Conservation (phyloP, 129 eudicot species). For the Daucus carota region DH1_v3.0 NC_030383.2:48518001-48518500, state of each 20-base stretch:
- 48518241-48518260: neutral
- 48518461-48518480: neutral
- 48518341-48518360: neutral
- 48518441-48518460: neutral
- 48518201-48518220: neutral
- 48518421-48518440: neutral
- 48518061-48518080: conserved; percentile 80
- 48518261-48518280: neutral
- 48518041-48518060: conserved; percentile 95
- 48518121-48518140: neutral
- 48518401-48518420: neutral
- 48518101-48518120: conserved; percentile 5
- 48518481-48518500: neutral
- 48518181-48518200: neutral
- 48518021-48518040: conserved; percentile 82
- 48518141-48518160: neutral
- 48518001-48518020: neutral
- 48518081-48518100: conserved; percentile 83
- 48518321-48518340: neutral
- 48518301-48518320: neutral
- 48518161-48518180: neutral
- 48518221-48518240: neutral
- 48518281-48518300: neutral
- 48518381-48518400: neutral
- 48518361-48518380: neutral